A percentile compares a stretch with the other conserved stretches of the same genome.
These are phyloP conservation scores for Colletotrichum godetiae DNA, from an alignment of 2,329 filamentous ascomycete genomes.

Conservation along the genomic window DNA sequence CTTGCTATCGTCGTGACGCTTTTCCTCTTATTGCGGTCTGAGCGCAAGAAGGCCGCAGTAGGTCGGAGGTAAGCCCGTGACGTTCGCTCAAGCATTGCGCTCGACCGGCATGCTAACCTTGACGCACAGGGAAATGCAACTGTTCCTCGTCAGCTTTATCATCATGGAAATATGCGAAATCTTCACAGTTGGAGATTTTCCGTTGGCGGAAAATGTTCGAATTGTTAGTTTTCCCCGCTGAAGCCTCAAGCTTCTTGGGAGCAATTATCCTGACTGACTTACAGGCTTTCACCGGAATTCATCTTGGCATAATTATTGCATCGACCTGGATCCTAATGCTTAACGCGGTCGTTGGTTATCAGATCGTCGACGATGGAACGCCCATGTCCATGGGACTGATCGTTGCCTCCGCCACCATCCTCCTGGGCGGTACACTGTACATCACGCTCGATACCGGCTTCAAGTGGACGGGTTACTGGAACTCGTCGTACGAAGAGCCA, in stretches of 20 bases:
- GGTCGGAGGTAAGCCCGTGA: conserved; percentile 77
- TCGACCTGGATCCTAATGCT: conserved; percentile 92
- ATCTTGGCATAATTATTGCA: conserved; percentile 89
- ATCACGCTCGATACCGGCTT: conserved; percentile 95
- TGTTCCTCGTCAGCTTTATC: conserved; percentile 89
- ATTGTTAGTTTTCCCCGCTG: conserved; percentile 66
- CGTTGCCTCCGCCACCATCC: conserved; percentile 72
- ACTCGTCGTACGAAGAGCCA: conserved; percentile 66
- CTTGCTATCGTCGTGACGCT: conserved; percentile 77
- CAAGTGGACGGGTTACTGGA: conserved; percentile 83
- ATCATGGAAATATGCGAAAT: conserved; percentile 95
- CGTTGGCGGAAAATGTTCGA: conserved; percentile 76
- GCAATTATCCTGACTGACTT: background rate
- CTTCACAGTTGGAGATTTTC: conserved; percentile 92
- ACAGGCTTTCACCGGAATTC: conserved; percentile 88
- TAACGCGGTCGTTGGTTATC: conserved; percentile 92
- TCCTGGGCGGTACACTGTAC: conserved; percentile 94
- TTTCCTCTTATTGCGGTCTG: conserved; percentile 82
- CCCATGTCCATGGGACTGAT: conserved; percentile 83
- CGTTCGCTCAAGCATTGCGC: conserved; percentile 1
- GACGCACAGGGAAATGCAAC: conserved; percentile 85
- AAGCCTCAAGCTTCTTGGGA: background rate
- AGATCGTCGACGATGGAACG: conserved; percentile 94
- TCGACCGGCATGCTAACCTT: conserved; percentile 40
- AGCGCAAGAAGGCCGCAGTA: conserved; percentile 92